Base-by-base conservation (phyloP, 2,329 filamentous ascomycete genomes). In the Colletotrichum sidae region DNA sequence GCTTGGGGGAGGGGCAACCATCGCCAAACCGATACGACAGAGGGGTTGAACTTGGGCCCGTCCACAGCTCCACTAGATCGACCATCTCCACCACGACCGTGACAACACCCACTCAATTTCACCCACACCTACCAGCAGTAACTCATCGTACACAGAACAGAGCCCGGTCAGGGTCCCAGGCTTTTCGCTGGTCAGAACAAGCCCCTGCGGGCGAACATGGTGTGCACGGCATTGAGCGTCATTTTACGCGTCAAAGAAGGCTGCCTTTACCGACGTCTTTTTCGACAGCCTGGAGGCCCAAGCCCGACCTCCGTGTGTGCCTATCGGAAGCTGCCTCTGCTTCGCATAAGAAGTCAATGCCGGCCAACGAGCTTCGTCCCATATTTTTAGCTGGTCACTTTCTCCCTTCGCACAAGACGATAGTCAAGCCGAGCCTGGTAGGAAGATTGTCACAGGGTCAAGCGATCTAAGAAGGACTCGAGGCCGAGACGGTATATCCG, bases 1-100 rank as follows among this genome's bases (percentile, higher is more conserved):
- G 52, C 50, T 64, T 47, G 58, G 53, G 62, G 63, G 58, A 63
- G 63, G 63, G 58, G 63, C 63, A 52, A 2, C 42, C 49, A 34
- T 49, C 15, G 49, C 55, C 55, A 59, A 44, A 56, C 41, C 39
- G 41, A 52, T 57, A 65, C 51, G 52, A 56, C 52, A 44, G 63
- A 65, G 62, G 58, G 47, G 52, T 66, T 56, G 47, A 41, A 25
- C 25, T 25, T 25, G 17, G 17, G 58, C 38, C 58, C 47, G 37
- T 47, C 54, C 46, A 51, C 10, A 59, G 55, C 52, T 57, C 63
- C 63, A 63, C 63, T 52, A 33, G 58, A 66, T 66, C 63, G 63
- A 57, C 58, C 58, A 61, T 51, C 47, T 56, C 63, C 58, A 65
- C 63, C 35, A 45, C 35, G 39, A 42, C 45, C 39, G 39, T 51